Evolutionary conservation across 192 early-diverging fungal genomes (phyloP).

Genomic region (Diversispora epigaea): DNA sequence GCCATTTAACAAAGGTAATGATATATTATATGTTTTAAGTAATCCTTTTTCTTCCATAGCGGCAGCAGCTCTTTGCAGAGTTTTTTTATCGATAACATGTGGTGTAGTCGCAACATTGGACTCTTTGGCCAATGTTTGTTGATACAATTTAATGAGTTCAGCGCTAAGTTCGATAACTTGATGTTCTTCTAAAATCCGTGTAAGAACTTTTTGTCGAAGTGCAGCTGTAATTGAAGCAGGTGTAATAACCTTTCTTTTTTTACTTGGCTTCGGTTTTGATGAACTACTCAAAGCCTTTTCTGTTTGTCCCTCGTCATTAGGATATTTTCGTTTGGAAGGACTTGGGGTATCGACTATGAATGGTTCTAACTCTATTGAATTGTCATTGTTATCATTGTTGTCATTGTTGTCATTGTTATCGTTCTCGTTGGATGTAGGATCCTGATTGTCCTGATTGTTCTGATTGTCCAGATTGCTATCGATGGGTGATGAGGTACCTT

Average conservation of each 20-base stretch:
- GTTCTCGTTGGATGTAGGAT: no score
- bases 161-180: constrained; percentile 41
- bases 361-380: no score
- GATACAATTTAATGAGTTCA: constrained; percentile 37
- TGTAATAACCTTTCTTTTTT: not conserved
- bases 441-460: no score
- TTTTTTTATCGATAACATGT: constrained; percentile 55
- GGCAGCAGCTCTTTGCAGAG: constrained; percentile 47
- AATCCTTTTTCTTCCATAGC: constrained; percentile 47
- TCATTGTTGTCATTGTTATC: no score
- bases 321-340: no score
- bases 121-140: constrained; percentile 31
- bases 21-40: constrained; percentile 43
- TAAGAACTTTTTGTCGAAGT: constrained; percentile 32
- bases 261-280: not conserved
- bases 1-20: constrained; percentile 51
- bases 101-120: constrained; percentile 21
- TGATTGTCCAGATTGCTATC: no score
- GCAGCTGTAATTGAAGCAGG: not conserved
- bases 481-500: no score
- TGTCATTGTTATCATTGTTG: no score
- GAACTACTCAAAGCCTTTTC: not conserved
- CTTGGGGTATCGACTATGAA: no score
- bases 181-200: constrained; percentile 39
- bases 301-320: not conserved